A percentile compares a stretch with the other conserved stretches of the same genome.
phyloP scores from a whole-genome alignment of 129 eudicot species.

The Arctium minus region DNA sequence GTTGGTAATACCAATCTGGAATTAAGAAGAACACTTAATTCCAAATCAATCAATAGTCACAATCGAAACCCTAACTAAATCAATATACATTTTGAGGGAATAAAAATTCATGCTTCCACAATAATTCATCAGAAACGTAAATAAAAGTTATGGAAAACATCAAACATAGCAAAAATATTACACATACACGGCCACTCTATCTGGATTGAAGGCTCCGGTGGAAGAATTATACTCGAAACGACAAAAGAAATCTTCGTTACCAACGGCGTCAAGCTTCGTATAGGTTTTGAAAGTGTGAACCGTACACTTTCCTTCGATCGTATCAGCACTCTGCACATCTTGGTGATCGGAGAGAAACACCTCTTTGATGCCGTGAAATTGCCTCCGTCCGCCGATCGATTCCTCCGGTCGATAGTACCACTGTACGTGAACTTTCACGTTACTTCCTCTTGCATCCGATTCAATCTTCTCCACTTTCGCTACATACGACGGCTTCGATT shows the following conservation, averaged over 20 bases:
- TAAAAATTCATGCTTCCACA: not conserved
- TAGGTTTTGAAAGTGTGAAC: slow-evolving; percentile 84
- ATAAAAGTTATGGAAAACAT: not conserved
- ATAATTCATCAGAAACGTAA: not conserved
- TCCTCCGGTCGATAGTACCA: slow-evolving; percentile 98
- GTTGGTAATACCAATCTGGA: not conserved
- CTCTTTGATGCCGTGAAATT: slow-evolving; percentile 91
- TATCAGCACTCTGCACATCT: slow-evolving; percentile 85
- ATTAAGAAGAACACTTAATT: not conserved
- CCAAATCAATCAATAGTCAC: not conserved
- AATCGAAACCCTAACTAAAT: not conserved
- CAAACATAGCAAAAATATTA: not conserved
- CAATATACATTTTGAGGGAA: not conserved
- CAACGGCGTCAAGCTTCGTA: slow-evolving; percentile 86
- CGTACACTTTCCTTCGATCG: slow-evolving; percentile 84
- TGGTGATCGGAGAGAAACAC: slow-evolving; percentile 82
- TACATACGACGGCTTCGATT: slow-evolving; percentile 82
- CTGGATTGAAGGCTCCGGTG: slow-evolving; percentile 86
- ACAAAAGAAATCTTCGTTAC: slow-evolving; percentile 86
- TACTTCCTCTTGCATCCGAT: slow-evolving; percentile 51
- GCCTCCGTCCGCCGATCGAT: slow-evolving; percentile 92
- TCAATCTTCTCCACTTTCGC: slow-evolving; percentile 74
- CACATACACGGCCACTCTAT: slow-evolving; percentile 87
- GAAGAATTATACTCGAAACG: slow-evolving; percentile 91
- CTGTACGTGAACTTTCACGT: slow-evolving; percentile 78